phyloP scores from a whole-genome alignment of 169 alveolate species.

The Perkinsus chesapeaki region DNA sequence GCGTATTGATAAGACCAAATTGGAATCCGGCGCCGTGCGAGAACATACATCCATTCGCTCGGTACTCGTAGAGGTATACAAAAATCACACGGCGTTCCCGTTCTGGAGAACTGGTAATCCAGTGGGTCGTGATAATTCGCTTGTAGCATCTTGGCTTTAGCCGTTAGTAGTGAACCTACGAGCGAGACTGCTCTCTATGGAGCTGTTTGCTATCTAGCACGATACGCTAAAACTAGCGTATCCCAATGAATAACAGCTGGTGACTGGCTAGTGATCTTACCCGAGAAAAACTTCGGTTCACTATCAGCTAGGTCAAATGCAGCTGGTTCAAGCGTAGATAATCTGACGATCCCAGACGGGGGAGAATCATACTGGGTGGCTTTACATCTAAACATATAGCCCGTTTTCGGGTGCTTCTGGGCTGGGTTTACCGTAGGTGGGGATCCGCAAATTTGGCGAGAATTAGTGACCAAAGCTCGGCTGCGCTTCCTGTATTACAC shows the following conservation, averaged over 20 bases:
- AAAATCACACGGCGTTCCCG: background rate
- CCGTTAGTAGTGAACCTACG: background rate
- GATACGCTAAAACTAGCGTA: too few relatives aligned
- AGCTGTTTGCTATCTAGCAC: too few relatives aligned
- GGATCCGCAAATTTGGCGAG: background rate
- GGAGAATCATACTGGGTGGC: background rate
- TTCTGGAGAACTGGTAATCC: background rate
- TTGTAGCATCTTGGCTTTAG: background rate
- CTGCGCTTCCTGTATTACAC: background rate
- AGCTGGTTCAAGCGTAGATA: background rate
- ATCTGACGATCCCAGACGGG: background rate
- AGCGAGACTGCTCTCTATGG: too few relatives aligned
- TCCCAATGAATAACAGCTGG: background rate
- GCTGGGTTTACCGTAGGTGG: background rate
- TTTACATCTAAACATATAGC: background rate
- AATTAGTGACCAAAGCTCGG: background rate
- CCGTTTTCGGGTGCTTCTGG: background rate
- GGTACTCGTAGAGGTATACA: background rate
- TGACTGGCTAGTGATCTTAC: background rate
- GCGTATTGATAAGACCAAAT: too few relatives aligned
- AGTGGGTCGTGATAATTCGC: background rate
- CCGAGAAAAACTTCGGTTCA: background rate
- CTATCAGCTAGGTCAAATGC: background rate
- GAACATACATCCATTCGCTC: background rate
- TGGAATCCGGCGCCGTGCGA: background rate